Evolutionary conservation across 345 rosid genomes (phyloP).

Genomic region (Sonneratia caseolaris): DNA sequence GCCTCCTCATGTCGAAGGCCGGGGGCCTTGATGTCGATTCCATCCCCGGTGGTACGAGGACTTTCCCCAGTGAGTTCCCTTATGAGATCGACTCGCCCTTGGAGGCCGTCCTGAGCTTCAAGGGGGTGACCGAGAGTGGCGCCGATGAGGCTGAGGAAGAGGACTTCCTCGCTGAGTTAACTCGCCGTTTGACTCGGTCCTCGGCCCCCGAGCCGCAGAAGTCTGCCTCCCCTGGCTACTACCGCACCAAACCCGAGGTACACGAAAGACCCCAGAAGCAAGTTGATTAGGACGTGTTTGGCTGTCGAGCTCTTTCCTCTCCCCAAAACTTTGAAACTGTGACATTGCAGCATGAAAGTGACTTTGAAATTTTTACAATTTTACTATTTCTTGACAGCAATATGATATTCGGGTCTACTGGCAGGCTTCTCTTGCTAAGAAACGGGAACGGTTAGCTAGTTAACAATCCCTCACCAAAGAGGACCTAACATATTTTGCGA

Average conservation of each 20-base stretch:
- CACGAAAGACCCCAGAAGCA: neutral
- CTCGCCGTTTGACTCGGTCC: conserved; percentile 52
- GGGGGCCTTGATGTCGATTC: neutral
- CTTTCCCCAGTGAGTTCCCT: conserved; percentile 54
- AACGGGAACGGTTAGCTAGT: neutral
- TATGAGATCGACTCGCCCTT: conserved; percentile 51
- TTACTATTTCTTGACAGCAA: neutral
- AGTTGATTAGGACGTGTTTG: neutral
- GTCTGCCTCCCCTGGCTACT: conserved; percentile 20
- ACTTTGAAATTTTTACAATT: neutral
- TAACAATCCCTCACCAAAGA: neutral
- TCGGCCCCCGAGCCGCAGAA: conserved; percentile 26
- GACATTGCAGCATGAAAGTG: neutral
- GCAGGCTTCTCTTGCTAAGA: too few relatives aligned
- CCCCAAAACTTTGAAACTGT: too few relatives aligned
- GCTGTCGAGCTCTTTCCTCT: neutral
- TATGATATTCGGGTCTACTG: neutral
- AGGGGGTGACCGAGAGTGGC: conserved; percentile 41
- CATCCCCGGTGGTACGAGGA: conserved; percentile 9
- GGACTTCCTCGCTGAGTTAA: conserved; percentile 47
- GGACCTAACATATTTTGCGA: neutral
- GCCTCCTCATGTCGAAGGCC: neutral
- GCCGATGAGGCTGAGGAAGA: conserved; percentile 36
- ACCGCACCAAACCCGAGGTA: conserved; percentile 30
- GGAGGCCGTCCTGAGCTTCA: conserved; percentile 35